Base-by-base conservation (phyloP, 805 yeast species). In the Naumovozyma dairenensis region DNA sequence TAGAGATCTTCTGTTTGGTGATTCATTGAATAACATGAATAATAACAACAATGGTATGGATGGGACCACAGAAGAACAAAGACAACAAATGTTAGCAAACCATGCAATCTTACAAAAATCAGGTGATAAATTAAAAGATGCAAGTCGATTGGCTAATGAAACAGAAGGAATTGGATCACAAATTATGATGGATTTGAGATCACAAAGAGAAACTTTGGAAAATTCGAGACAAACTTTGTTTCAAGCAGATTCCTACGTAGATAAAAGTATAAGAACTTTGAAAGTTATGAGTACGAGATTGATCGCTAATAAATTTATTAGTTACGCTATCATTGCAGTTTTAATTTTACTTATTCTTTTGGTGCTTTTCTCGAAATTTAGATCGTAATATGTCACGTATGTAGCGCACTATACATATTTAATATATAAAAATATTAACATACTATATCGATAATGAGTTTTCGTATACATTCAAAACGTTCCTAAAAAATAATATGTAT, bases 221-320 rank as follows among this genome's bases (percentile, higher is more conserved):
- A 85, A 87, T 48, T 75, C 95, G 16, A 74, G 96, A 57, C 82
- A 80, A 48, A 83, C 94, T 0, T 64, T 92, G 32, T 72, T 72
- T 59, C 89, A 86, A 42, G 97, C 97, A 0, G 97, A 92, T 54
- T 75, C 80, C 1, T 85, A 87, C 51, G 95, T 92, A 34, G 97
- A 92, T 59, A 78, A 81, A 53, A 78, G 92, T 36, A 71, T 92
- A 36, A 73, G 81, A 37, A 92, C 97, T 1, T 65, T 92, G 49
- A 77, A 85, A 48, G 71, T 83, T 14, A 92, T 92, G 98, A 80
- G 94, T 17, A 71, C 97, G 59, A 66, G 97, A 49, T 69, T 87
- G 67, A 85, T 93, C 8, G 89, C 96, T 5, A 89, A 89, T 59
- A 80, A 85, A 57, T 68, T 87, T 45, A 80, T 89, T 42, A 83